A percentile compares a stretch with the other conserved stretches of the same genome.
Evolutionary conservation across 2,329 filamentous ascomycete species (phyloP).

Genomic region (Diplodia intermedia): DNA sequence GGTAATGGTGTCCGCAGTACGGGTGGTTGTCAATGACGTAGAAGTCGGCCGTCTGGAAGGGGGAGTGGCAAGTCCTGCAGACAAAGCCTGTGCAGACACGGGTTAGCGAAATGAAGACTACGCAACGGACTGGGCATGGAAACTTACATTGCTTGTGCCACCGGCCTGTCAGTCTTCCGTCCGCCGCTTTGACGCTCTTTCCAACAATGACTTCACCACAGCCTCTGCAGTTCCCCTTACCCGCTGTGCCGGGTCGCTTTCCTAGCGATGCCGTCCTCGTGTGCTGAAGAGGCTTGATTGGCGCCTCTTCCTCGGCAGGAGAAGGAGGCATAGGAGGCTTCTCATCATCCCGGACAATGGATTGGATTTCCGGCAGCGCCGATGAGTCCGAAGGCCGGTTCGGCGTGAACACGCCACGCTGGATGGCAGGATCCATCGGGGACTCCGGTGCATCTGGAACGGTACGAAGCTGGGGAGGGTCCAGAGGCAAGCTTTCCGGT

Average conservation of each 20-base stretch:
- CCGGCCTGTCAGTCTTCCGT: constrained; percentile 87
- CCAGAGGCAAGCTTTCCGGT: constrained; percentile 22
- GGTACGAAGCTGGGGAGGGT: constrained; percentile 35
- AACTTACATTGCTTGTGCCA: constrained; percentile 84
- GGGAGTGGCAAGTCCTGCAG: constrained; percentile 79
- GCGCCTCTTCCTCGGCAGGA: constrained; percentile 7
- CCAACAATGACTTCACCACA: constrained; percentile 80
- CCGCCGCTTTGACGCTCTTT: constrained; percentile 92
- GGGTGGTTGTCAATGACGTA: constrained; percentile 89
- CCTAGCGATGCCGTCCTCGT: constrained; percentile 34
- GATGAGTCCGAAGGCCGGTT: constrained; percentile 34
- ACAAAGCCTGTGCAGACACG: constrained; percentile 64
- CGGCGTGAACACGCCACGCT: constrained; percentile 41
- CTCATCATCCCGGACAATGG: constrained; percentile 14
- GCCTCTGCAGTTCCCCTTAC: constrained; percentile 79
- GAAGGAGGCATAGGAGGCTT: constrained; percentile 33
- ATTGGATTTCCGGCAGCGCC: constrained; percentile 29
- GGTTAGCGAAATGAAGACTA: constrained; percentile 32
- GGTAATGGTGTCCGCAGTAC: constrained; percentile 92
- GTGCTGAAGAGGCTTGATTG: constrained; percentile 36
- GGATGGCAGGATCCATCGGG: constrained; percentile 51
- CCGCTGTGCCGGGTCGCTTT: constrained; percentile 38
- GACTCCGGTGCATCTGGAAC: constrained; percentile 44
- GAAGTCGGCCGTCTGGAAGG: constrained; percentile 87
- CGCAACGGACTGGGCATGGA: not conserved